Conservation (phyloP, 495 filamentous ascomycete species). For the Paragyromitra xinjiangensis region DNA sequence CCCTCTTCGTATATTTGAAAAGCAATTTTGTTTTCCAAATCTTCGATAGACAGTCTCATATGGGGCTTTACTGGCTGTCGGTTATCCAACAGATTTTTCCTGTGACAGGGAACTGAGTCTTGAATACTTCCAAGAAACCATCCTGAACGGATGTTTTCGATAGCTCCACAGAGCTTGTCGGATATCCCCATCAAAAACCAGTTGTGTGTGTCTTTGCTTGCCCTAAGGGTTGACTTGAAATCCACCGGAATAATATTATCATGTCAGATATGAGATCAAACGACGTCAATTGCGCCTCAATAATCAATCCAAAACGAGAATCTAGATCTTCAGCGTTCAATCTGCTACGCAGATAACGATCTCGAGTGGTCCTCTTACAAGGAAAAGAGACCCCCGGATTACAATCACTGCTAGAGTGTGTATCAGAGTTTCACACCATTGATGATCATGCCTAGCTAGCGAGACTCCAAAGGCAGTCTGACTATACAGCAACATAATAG, state of each 20-base stretch:
- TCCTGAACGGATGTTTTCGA: background rate
- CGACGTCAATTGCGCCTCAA: background rate
- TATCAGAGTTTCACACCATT: background rate
- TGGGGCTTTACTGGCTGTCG: background rate
- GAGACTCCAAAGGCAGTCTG: background rate
- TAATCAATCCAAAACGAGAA: constrained; percentile 21
- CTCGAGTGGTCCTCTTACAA: constrained; percentile 1
- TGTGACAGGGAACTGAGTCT: background rate
- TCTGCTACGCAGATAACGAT: background rate
- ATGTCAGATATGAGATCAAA: constrained; percentile 13
- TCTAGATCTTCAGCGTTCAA: constrained; percentile 13
- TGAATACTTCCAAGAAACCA: constrained; percentile 1
- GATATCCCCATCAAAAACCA: constrained; percentile 8
- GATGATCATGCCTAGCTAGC: background rate
- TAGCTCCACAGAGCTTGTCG: background rate
- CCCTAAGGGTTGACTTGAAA: background rate
- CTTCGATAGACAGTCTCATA: background rate
- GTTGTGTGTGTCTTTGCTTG: background rate
- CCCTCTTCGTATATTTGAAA: constrained; percentile 6
- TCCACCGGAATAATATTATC: background rate
- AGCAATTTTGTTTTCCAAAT: background rate
- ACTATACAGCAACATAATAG: background rate
- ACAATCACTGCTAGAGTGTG: background rate
- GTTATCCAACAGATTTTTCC: background rate
- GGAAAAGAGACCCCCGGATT: background rate